Base-by-base conservation (phyloP, 2,329 filamentous ascomycete genomes). In the Xylariaceae sp. region DNA sequence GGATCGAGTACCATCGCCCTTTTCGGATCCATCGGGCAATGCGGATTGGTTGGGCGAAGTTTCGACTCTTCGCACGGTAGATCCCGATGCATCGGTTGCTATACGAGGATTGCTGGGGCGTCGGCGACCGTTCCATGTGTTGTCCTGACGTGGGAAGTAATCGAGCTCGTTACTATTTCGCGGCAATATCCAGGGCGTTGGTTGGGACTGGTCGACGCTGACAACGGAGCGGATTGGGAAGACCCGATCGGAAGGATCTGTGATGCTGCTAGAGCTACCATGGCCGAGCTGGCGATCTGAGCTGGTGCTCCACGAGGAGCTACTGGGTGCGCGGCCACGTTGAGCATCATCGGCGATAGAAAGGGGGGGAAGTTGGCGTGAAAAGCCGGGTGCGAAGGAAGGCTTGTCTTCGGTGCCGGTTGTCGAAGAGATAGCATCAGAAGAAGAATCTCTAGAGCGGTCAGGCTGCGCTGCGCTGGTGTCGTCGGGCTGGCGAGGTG, bases 171-270 rank as follows among this genome's bases (percentile, higher is more conserved):
- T 56, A 4, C 62, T 54, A 47, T 56, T 72, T 66, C 64, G 57
- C 3, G 48, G 32, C 15, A 46, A 37, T 4, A 43, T 42, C 43
- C 49, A 49, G 3, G 54, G 50, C 7, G 44, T 73, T 65, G 45
- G 59, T 53, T 51, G 63, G 44, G 50, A 61, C 48, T 47, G 78
- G 51, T 87, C 81, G 31, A 90, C 78, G 6, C 79, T 86, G 18
- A 91, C 72, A 33, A 87, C 82, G n/a, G 85, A 89, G 37, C 85
- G 79, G 24, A 91, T 85, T n/a, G 87, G 87, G 42, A 87, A 91
- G 4, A 91, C 84, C 41, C 85, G 76, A 54, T 90, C 74, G 24
- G 62, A 60, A 19, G 59, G 56, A 37, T 68, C 65, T 17, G 57
- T 55, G 37, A 51, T 56, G 40, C 49, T 58, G 39, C 52, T 59